A percentile compares a stretch with the other conserved stretches of the same genome.
Evolutionary conservation across 2,329 filamentous ascomycete genomes (phyloP).

Genomic region (Aureobasidium sp.): DNA sequence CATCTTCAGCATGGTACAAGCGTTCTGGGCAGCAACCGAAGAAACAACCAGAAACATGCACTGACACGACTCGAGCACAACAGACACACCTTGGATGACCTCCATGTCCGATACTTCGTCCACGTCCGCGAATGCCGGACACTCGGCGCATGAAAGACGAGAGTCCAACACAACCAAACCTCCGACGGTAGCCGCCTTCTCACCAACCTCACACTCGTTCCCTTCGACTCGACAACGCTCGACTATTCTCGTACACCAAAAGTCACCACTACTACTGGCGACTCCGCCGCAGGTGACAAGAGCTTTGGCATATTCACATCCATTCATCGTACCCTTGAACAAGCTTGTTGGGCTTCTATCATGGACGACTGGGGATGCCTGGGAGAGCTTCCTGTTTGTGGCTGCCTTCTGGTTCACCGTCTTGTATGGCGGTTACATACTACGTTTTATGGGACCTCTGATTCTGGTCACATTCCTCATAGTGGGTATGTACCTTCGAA

Average conservation of each 20-base stretch:
- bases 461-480: conserved; percentile 74
- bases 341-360: conserved; percentile 76
- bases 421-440: conserved; percentile 77
- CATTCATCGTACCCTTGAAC: conserved; percentile 85
- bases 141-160: conserved; percentile 28
- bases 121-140: conserved; percentile 31
- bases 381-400: conserved; percentile 92
- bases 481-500: conserved; percentile 81
- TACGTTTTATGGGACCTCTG: conserved; percentile 75
- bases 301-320: conserved; percentile 90
- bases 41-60: neutral
- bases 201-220: conserved; percentile 65
- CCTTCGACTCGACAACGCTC: conserved; percentile 63
- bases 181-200: conserved; percentile 84
- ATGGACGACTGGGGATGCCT: conserved; percentile 90
- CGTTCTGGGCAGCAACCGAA: conserved; percentile 4
- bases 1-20: neutral
- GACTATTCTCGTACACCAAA: conserved; percentile 92
- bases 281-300: conserved; percentile 93
- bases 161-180: conserved; percentile 15
- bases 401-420: conserved; percentile 77
- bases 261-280: conserved; percentile 83
- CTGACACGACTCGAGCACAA: conserved; percentile 17
- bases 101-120: conserved; percentile 44
- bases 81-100: conserved; percentile 46